A percentile compares a stretch with the other conserved stretches of the same genome.
Conservation (phyloP, 768 basidiomycete species). For the Mycena latifolia region DNA sequence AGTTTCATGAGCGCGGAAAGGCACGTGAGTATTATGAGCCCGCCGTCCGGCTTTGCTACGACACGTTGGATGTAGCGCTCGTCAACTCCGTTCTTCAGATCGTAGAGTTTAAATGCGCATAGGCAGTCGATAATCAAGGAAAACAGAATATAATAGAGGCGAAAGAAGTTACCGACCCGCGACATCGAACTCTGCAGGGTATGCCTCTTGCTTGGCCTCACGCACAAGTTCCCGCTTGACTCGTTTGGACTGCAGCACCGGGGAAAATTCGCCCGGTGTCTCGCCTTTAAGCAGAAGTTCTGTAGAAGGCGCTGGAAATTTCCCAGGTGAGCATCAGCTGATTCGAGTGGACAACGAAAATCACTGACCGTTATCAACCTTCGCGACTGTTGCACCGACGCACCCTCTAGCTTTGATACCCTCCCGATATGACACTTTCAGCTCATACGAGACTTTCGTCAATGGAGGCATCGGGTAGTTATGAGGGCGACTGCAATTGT, state of each 20-base stretch:
- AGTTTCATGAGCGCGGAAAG: constrained; percentile 17
- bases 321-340: no score
- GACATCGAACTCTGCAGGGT: constrained; percentile 6
- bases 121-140: no score
- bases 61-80: constrained; percentile 15
- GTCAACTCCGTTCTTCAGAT: not conserved
- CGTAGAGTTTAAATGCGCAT: constrained; percentile 6
- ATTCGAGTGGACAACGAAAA: no score
- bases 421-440: not conserved
- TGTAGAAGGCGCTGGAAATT: constrained; percentile 22
- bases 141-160: not conserved
- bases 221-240: constrained; percentile 9
- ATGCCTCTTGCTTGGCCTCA: not conserved
- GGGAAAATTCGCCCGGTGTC: not conserved
- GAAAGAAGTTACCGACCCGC: no score
- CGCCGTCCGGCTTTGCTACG: constrained; percentile 2
- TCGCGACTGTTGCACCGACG: constrained; percentile 14
- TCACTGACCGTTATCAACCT: constrained; percentile 19
- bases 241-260: not conserved
- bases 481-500: not conserved
- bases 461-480: constrained; percentile 8
- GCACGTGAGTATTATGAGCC: constrained; percentile 22
- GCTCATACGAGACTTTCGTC: constrained; percentile 6
- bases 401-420: constrained; percentile 28
- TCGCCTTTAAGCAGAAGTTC: not conserved